Conservation (phyloP, 805 yeast species). For the Monosporozyma servazzii region DNA sequence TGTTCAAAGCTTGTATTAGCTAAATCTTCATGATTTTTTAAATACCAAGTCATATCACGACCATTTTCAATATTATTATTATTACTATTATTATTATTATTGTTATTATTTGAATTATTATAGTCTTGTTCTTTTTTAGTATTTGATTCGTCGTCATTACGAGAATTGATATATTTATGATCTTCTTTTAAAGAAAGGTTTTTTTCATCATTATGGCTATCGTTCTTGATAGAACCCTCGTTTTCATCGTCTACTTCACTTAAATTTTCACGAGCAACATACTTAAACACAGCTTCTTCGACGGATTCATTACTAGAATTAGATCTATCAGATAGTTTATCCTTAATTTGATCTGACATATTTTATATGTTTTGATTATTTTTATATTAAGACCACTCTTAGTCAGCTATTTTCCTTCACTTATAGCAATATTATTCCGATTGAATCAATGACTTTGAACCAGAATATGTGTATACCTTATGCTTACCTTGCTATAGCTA, state of each 20-base stretch:
- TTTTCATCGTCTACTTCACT: slow-evolving; percentile 18
- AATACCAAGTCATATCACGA: slow-evolving; percentile 20
- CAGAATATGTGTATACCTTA: background rate
- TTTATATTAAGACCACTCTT: background rate
- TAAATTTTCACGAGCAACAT: slow-evolving; percentile 55
- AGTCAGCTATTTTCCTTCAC: background rate
- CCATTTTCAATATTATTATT: slow-evolving; percentile 3
- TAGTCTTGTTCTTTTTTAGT: slow-evolving; percentile 2
- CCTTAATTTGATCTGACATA: background rate
- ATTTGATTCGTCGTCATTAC: background rate
- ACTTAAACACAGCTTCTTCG: slow-evolving; percentile 70
- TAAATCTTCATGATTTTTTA: slow-evolving; percentile 16
- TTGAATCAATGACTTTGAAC: background rate
- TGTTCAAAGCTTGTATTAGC: slow-evolving; percentile 1
- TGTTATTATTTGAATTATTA: slow-evolving; percentile 6
- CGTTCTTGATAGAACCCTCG: background rate
- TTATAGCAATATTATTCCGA: background rate
- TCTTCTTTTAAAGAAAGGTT: slow-evolving; percentile 12
- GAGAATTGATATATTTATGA: background rate
- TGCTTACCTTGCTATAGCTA: background rate
- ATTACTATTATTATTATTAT: too few relatives aligned
- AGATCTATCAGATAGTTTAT: background rate
- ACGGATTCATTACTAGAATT: slow-evolving; percentile 34
- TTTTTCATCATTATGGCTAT: slow-evolving; percentile 10
- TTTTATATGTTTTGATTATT: background rate